Percentiles rank a stretch among this genome's conserved stretches.
Conservation (phyloP, 139 green algal genomes). For the Asterochloris sp. region DNA sequence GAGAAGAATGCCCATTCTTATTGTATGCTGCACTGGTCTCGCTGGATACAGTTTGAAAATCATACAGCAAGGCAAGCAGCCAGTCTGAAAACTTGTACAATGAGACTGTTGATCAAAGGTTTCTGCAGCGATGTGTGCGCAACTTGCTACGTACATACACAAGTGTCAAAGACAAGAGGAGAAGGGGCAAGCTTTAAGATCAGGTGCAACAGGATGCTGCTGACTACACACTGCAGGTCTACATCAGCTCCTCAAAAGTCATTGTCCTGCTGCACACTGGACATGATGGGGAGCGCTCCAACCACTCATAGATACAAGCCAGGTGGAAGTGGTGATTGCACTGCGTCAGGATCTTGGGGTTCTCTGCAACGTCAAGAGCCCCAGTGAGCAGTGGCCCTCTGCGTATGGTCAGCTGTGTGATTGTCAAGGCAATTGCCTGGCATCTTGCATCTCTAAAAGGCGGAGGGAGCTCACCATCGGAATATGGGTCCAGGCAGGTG, state of each 20-base stretch:
- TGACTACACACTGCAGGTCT: not conserved
- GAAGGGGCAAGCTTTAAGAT: no score
- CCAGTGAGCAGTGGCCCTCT: not conserved
- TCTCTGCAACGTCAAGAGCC: conserved; percentile 47
- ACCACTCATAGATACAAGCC: conserved; percentile 91
- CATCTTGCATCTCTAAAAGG: not conserved
- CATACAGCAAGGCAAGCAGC: no score
- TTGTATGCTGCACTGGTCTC: no score
- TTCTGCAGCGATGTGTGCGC: no score
- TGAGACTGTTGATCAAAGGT: no score
- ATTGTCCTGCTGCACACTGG: conserved; percentile 66
- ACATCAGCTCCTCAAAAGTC: conserved; percentile 40
- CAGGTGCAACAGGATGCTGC: no score
- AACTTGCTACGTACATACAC: no score
- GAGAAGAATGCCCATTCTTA: no score
- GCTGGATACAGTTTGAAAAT: no score
- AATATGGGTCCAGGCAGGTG: conserved; percentile 21
- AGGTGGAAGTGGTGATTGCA: conserved; percentile 91
- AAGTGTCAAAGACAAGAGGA: no score
- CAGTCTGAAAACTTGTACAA: no score
- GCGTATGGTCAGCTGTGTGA: not conserved
- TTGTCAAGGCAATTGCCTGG: not conserved
- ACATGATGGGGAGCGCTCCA: conserved; percentile 80
- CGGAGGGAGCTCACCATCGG: not conserved
- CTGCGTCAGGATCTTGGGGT: conserved; percentile 79